These are phyloP conservation scores for Pseudozyma hubeiensis DNA, from an alignment of 1,284 basidiomycete species.

Conservation along the genomic window DNA sequence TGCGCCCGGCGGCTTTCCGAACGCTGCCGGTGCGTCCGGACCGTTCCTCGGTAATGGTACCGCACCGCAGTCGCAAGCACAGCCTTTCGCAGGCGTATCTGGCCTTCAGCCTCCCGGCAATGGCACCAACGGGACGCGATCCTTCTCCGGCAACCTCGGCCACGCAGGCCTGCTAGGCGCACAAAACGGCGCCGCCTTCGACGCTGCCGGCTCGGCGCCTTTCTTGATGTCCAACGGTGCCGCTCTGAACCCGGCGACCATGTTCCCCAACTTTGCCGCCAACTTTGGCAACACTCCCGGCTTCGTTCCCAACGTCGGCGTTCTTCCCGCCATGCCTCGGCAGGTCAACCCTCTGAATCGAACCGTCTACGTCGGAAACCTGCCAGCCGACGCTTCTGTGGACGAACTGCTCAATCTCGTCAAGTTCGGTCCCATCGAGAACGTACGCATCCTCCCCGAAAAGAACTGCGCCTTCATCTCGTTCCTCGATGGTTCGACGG, in stretches of 20 bases:
- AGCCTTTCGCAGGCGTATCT: slow-evolving; percentile 26
- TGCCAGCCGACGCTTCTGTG: slow-evolving; percentile 93
- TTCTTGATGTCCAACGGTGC: slow-evolving; percentile 33
- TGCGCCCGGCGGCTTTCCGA: slow-evolving; percentile 18
- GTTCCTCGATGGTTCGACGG: slow-evolving; percentile 61
- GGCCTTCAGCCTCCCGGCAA: slow-evolving; percentile 47
- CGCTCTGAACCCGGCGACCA: slow-evolving; percentile 25
- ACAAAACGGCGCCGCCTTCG: slow-evolving; percentile 25
- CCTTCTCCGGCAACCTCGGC: slow-evolving; percentile 51
- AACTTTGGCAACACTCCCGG: slow-evolving; percentile 34
- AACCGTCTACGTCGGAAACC: slow-evolving; percentile 96
- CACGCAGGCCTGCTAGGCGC: slow-evolving; percentile 29
- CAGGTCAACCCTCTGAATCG: slow-evolving; percentile 70
- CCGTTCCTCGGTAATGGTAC: slow-evolving; percentile 29
- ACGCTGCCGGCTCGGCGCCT: slow-evolving; percentile 25
- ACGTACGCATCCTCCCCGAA: slow-evolving; percentile 93
- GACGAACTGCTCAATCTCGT: slow-evolving; percentile 97
- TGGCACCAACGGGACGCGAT: slow-evolving; percentile 48
- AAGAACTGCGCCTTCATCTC: slow-evolving; percentile 98
- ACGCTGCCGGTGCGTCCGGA: slow-evolving; percentile 7
- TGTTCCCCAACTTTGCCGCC: slow-evolving; percentile 39
- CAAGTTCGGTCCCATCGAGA: slow-evolving; percentile 96
- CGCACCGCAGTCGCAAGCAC: slow-evolving; percentile 19
- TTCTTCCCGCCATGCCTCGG: slow-evolving; percentile 29
- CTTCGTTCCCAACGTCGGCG: slow-evolving; percentile 39